These are phyloP conservation scores for Cercospora berteroae DNA, from an alignment of 2,329 filamentous ascomycete genomes.

Conservation along the genomic window DNA sequence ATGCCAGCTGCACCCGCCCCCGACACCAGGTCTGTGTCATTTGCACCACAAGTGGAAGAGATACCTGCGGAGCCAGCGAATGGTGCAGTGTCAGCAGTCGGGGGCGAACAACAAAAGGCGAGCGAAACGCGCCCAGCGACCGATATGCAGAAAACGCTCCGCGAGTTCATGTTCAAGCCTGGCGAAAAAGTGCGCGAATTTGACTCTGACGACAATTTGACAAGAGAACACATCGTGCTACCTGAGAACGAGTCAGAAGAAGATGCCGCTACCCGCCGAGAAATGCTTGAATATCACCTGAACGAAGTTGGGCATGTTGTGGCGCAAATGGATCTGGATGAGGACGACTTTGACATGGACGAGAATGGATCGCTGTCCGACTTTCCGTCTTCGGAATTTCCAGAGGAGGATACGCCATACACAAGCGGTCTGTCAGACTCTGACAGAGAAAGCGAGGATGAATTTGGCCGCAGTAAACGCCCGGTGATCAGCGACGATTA, in stretches of 20 bases:
- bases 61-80: conserved; percentile 30
- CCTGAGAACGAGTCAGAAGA: conserved; percentile 75
- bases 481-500: conserved; percentile 71
- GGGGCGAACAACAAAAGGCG: neutral
- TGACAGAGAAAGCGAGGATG: conserved; percentile 70
- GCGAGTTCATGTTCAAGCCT: conserved; percentile 35
- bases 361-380: conserved; percentile 37
- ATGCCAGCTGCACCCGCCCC: conserved; percentile 37
- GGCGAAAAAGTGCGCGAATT: conserved; percentile 46
- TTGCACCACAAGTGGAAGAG: conserved; percentile 35
- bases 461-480: conserved; percentile 69
- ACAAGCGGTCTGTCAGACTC: conserved; percentile 57
- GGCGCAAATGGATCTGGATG: conserved; percentile 81
- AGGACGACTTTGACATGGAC: conserved; percentile 54
- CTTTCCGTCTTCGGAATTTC: conserved; percentile 31
- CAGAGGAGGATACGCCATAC: conserved; percentile 43
- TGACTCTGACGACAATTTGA: conserved; percentile 43
- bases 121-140: neutral
- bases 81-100: neutral
- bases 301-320: conserved; percentile 89
- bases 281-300: conserved; percentile 89
- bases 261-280: conserved; percentile 73
- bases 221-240: conserved; percentile 53
- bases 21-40: conserved; percentile 35
- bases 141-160: conserved; percentile 31